Percentiles rank a stretch among this genome's conserved stretches.
phyloP scores from a whole-genome alignment of 805 yeast genomes.

The Zygosaccharomyces kombuchaensis region DNA sequence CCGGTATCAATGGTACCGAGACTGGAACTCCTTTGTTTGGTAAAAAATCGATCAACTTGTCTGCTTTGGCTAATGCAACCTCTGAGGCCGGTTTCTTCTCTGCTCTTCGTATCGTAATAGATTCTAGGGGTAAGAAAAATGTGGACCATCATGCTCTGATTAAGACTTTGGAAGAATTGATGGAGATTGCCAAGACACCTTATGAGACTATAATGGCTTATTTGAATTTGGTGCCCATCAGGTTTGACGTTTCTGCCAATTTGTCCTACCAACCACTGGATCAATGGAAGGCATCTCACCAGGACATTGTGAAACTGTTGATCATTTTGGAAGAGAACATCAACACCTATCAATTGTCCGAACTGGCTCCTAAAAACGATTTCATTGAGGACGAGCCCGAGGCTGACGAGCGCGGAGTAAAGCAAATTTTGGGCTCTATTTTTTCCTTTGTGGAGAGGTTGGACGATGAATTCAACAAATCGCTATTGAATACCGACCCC shows the following conservation, averaged over 20 bases:
- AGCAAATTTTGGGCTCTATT: conserved; percentile 76
- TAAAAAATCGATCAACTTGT: conserved; percentile 28
- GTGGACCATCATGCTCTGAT: conserved; percentile 81
- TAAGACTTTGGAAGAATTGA: conserved; percentile 57
- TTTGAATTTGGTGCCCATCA: conserved; percentile 76
- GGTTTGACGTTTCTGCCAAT: conserved; percentile 74
- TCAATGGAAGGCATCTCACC: conserved; percentile 71
- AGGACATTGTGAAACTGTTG: conserved; percentile 60
- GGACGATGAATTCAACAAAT: conserved; percentile 88
- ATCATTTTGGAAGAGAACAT: conserved; percentile 61
- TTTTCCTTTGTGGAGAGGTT: conserved; percentile 86
- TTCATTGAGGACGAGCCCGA: conserved; percentile 74
- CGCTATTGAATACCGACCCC: conserved; percentile 86
- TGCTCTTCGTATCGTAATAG: conserved; percentile 68
- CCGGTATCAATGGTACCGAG: conserved; percentile 22
- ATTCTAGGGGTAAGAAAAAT: conserved; percentile 93
- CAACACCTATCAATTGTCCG: conserved; percentile 62
- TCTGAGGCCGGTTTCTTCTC: conserved; percentile 56
- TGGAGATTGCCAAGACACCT: conserved; percentile 47
- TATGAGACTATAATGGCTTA: conserved; percentile 77
- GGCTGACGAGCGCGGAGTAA: conserved; percentile 57
- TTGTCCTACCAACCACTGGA: conserved; percentile 69
- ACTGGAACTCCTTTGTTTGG: conserved; percentile 35
- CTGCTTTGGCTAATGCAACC: conserved; percentile 33
- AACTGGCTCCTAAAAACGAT: conserved; percentile 64